phyloP scores from a whole-genome alignment of 2,329 filamentous ascomycete genomes.

The Pseudocercospora crystallina region DNA sequence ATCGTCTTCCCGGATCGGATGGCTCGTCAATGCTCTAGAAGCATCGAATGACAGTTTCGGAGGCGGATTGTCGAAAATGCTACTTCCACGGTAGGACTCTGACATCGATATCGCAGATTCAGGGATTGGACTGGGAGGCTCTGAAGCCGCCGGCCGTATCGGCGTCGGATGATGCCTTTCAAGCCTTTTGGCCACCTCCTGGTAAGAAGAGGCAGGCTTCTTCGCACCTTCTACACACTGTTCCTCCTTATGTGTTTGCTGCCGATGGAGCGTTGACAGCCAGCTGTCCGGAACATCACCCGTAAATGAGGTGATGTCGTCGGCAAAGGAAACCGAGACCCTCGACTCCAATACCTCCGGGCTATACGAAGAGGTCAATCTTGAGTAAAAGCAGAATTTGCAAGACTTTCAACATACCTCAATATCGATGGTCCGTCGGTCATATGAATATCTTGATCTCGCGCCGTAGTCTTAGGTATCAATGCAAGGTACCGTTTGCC shows the following conservation, averaged over 20 bases:
- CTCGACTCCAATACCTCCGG: slow-evolving; percentile 33
- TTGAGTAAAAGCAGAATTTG: neutral
- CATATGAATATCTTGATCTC: slow-evolving; percentile 1
- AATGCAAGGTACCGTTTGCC: slow-evolving; percentile 31
- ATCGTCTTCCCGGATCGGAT: slow-evolving; percentile 6
- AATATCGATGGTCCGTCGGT: slow-evolving; percentile 18
- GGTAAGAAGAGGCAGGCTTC: slow-evolving; percentile 18
- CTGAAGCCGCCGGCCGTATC: slow-evolving; percentile 33
- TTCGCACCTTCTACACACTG: neutral
- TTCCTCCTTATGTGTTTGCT: slow-evolving; percentile 11
- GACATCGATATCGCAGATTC: slow-evolving; percentile 29
- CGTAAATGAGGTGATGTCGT: slow-evolving; percentile 26
- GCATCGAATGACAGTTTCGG: slow-evolving; percentile 24
- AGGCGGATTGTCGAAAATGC: slow-evolving; percentile 24
- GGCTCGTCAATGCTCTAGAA: slow-evolving; percentile 23
- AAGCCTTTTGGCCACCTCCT: slow-evolving; percentile 21
- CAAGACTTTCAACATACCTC: slow-evolving; percentile 13
- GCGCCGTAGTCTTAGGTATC: slow-evolving; percentile 13
- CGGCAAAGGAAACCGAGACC: slow-evolving; percentile 35
- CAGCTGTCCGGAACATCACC: slow-evolving; percentile 31
- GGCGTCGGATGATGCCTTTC: slow-evolving; percentile 25
- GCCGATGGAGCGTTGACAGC: slow-evolving; percentile 26
- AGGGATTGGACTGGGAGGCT: slow-evolving; percentile 32
- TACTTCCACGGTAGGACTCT: slow-evolving; percentile 26
- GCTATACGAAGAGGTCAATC: slow-evolving; percentile 11